A percentile compares a stretch with the other conserved stretches of the same genome.
Evolutionary conservation across 352 stramenopile genomes (phyloP).

Genomic region (Phytophthora hibernalis): DNA sequence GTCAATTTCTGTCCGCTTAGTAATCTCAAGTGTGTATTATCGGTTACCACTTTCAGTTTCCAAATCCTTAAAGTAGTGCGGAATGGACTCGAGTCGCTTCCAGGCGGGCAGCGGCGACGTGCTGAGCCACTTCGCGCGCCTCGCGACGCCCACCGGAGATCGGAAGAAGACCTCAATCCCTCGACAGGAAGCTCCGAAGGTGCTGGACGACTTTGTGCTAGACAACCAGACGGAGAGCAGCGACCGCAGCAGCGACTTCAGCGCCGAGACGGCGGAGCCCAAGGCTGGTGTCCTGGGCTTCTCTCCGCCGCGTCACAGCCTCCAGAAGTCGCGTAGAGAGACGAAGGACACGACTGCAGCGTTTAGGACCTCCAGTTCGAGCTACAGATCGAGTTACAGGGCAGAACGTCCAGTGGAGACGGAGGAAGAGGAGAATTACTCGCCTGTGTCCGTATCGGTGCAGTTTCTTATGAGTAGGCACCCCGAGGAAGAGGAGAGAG

Average conservation of each 20-base stretch:
- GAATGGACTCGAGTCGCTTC: conserved; percentile 30
- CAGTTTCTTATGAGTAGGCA: conserved; percentile 68
- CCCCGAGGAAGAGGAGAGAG: conserved; percentile 65
- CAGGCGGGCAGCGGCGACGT: conserved; percentile 64
- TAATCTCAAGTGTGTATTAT: conserved; percentile 14
- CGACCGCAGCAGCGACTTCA: conserved; percentile 33
- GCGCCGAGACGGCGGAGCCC: conserved; percentile 10
- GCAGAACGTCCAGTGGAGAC: background rate
- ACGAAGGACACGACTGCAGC: conserved; percentile 2
- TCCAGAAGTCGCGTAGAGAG: conserved; percentile 20
- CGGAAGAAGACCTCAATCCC: conserved; percentile 28
- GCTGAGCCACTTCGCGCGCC: conserved; percentile 65
- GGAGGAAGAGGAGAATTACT: conserved; percentile 24
- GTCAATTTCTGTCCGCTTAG: conserved; percentile 14
- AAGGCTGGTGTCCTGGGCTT: conserved; percentile 41
- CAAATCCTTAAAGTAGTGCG: conserved; percentile 20
- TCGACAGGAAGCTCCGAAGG: conserved; percentile 11
- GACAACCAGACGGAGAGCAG: conserved; percentile 43
- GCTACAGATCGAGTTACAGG: background rate
- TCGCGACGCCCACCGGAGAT: conserved; percentile 46
- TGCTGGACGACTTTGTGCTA: conserved; percentile 41
- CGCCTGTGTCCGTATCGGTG: conserved; percentile 45
- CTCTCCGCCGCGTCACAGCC: conserved; percentile 33
- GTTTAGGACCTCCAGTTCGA: conserved; percentile 13
- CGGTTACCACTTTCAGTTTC: conserved; percentile 24